Evolutionary conservation across 148 eudicot genomes (phyloP), one percentile per base, ranked within the genome.

Genomic region (Suaeda aralocaspica): DNA sequence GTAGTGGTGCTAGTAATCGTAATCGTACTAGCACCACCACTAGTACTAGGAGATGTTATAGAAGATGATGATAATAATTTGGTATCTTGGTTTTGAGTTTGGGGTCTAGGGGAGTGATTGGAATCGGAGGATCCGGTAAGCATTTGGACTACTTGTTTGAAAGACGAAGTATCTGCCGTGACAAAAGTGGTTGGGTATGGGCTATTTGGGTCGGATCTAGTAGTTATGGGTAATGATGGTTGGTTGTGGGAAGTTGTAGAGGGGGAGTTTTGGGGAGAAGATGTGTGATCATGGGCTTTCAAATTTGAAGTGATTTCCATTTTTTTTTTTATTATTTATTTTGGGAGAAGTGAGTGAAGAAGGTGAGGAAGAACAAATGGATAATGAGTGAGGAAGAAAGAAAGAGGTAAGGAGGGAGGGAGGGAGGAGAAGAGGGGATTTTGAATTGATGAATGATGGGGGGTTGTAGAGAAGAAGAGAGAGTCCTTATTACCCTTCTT

Each of bases 81-180:
- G n/a, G n/a, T n/a, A n/a, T n/a, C n/a, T 36, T 26, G 44, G 67
- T 44, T 26, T 18, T 30, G 26, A 66, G 26, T 70, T 31, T 63
- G 9, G 70, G 48, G 82, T 69, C 45, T 74, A 0, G 49, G 64
- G 49, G 21, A 58, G 59, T n/a, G n/a, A n/a, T 14, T 0, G 15
- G 9, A 14, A 9, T 67, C 77, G 19, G 92, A 57, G 36, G 95
- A 85, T n/a, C 98, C 98, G 41, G 98, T 93, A 14, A 93, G 88
- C 89, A 87, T 82, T 50, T 92, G 98, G 51, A 92, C 98, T 0
- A 92, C 94, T 55, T 90, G 90, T 68, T 92, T 93, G 84, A 93
- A 93, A 14, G 87, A 76, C 28, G 85, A 42, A 56, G 92, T 77
- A 76, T 90, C 90, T 0, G 98, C 98, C 24, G 91, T 91, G 66